Evolutionary conservation across 163 green algal genomes (phyloP).

Genomic region (Chloroidium sp.): DNA sequence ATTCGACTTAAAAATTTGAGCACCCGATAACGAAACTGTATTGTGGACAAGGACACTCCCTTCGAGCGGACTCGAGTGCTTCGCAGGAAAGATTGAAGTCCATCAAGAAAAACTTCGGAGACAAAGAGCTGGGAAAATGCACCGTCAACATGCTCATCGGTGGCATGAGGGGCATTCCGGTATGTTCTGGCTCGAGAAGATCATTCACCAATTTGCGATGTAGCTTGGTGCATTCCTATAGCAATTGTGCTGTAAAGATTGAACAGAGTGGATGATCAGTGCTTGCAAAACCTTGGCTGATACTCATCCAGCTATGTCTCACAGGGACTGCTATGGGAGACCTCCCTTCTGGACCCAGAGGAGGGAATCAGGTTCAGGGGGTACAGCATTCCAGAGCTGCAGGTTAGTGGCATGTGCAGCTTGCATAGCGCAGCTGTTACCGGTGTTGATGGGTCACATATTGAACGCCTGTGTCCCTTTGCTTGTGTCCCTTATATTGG

Average conservation of each 20-base stretch:
- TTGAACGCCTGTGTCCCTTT: no score
- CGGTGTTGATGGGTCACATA: no score
- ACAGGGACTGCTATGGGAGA: constrained; percentile 94
- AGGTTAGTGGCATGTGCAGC: constrained; percentile 31
- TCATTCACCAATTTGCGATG: no score
- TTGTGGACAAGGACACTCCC: not conserved
- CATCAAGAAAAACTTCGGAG: constrained; percentile 64
- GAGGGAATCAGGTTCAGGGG: constrained; percentile 96
- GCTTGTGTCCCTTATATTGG: no score
- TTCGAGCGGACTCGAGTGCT: not conserved
- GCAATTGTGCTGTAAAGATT: no score
- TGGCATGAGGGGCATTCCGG: constrained; percentile 94
- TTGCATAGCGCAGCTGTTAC: no score
- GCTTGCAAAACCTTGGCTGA: no score
- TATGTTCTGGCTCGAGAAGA: constrained; percentile 7
- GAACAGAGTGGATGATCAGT: no score
- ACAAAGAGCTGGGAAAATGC: constrained; percentile 62
- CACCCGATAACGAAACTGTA: not conserved
- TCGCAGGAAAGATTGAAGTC: constrained; percentile 70
- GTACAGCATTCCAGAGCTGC: constrained; percentile 86
- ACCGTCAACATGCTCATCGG: constrained; percentile 82
- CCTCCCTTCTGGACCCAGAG: constrained; percentile 89
- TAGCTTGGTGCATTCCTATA: no score
- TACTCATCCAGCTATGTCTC: no score
- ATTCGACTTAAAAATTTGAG: not conserved